phyloP scores from a whole-genome alignment of 345 rosid genomes.

The Turritis glabra region DNA sequence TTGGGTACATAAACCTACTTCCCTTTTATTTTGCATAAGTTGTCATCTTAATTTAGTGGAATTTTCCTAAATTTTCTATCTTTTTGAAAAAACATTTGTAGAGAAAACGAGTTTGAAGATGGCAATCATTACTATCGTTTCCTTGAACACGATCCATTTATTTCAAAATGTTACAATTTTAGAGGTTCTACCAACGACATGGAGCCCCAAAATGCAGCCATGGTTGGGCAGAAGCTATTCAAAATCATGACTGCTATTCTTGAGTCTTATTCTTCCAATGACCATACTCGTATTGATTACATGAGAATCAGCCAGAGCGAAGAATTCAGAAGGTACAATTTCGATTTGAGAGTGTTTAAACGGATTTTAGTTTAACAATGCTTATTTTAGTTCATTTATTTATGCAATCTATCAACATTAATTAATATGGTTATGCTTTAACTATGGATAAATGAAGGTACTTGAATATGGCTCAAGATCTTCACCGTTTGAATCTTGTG shows the following conservation, averaged over 20 bases:
- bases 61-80: neutral
- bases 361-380: too few relatives aligned
- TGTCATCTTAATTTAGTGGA: neutral
- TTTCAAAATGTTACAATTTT: conserved; percentile 66
- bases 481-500: conserved; percentile 69
- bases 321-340: conserved; percentile 74
- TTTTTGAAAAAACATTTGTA: conserved; percentile 13
- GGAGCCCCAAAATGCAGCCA: conserved; percentile 56
- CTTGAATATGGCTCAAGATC: conserved; percentile 60
- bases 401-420: neutral
- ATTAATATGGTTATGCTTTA: neutral
- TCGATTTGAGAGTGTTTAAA: neutral
- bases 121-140: conserved; percentile 82
- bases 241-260: conserved; percentile 83
- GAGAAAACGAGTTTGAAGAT: conserved; percentile 83
- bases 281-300: conserved; percentile 63
- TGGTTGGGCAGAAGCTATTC: conserved; percentile 50
- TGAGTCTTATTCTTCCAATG: conserved; percentile 71
- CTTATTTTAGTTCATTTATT: neutral
- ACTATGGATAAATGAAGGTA: conserved; percentile 49
- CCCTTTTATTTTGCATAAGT: neutral
- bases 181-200: conserved; percentile 58
- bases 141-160: conserved; percentile 80
- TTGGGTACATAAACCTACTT: conserved; percentile 55
- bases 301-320: conserved; percentile 64